Percentiles rank a stretch among this genome's conserved stretches.
Conservation (phyloP, 2,329 filamentous ascomycete genomes). For the Magnaporthales sp. region DNA sequence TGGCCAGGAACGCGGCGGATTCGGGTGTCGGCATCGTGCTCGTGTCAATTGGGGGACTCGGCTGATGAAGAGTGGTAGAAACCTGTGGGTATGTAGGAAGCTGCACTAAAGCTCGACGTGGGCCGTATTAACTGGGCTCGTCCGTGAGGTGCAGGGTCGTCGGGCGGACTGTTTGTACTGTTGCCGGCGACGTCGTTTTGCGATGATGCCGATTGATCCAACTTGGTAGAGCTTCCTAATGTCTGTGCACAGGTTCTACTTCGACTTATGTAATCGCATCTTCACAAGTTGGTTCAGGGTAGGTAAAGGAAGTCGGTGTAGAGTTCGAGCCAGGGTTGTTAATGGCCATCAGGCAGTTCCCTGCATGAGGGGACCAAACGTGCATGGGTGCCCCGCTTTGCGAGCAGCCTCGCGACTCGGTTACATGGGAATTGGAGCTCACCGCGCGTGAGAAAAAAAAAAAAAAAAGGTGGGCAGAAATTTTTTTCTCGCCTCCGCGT, state of each 20-base stretch:
- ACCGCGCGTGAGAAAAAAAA: background rate
- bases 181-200: background rate
- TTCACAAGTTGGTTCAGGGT: background rate
- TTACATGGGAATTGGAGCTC: background rate
- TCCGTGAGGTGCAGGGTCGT: background rate
- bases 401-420: background rate
- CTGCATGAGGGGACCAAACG: background rate
- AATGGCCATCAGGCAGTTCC: background rate
- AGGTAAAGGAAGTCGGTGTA: background rate
- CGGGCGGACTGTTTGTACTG: background rate
- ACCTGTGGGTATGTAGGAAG: background rate
- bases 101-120: background rate
- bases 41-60: background rate
- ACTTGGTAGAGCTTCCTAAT: background rate
- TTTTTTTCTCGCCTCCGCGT: background rate
- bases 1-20: constrained; percentile 71
- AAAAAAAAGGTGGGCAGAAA: background rate
- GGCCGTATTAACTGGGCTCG: background rate
- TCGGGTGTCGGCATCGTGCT: constrained; percentile 75
- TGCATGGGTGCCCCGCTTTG: background rate
- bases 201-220: background rate
- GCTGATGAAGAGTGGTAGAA: background rate
- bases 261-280: background rate
- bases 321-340: background rate
- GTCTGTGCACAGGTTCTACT: background rate